phyloP scores from a whole-genome alignment of 345 rosid species.

The Populus nigra region DNA sequence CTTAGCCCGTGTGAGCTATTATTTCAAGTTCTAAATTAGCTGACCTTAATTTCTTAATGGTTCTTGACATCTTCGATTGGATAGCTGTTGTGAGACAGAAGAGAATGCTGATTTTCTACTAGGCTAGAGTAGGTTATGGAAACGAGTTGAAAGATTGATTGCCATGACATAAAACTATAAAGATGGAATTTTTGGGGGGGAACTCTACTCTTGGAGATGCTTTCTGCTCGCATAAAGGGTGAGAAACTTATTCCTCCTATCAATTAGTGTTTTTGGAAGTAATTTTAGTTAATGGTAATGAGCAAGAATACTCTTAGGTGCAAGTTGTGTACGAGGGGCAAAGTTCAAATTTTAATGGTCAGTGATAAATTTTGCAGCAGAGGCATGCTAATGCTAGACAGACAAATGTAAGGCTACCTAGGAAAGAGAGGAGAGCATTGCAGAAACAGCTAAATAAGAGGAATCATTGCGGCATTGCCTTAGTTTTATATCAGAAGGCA shows the following conservation, averaged over 20 bases:
- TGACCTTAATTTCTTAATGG: not conserved
- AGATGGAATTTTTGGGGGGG: not conserved
- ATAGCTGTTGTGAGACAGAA: not conserved
- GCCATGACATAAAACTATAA: not conserved
- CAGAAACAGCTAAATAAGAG: no score
- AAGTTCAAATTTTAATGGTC: not conserved
- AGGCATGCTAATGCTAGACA: not conserved
- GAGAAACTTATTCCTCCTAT: not conserved
- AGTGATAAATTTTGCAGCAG: not conserved
- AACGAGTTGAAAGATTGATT: not conserved
- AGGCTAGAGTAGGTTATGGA: not conserved
- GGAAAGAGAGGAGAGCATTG: not conserved
- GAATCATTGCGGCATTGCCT: not conserved
- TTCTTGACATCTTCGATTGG: not conserved
- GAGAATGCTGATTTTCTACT: not conserved
- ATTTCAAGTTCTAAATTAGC: not conserved
- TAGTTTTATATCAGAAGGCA: not conserved
- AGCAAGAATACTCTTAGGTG: not conserved
- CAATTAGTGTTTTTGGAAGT: not conserved
- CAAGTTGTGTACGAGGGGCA: not conserved
- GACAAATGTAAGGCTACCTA: not conserved
- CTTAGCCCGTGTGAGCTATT: not conserved
- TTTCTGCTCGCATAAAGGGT: not conserved
- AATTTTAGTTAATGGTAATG: not conserved
- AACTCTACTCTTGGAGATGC: not conserved